A percentile compares a stretch with the other conserved stretches of the same genome.
phyloP scores from a whole-genome alignment of 2,329 filamentous ascomycete species.

The Curvularia sp. region DNA sequence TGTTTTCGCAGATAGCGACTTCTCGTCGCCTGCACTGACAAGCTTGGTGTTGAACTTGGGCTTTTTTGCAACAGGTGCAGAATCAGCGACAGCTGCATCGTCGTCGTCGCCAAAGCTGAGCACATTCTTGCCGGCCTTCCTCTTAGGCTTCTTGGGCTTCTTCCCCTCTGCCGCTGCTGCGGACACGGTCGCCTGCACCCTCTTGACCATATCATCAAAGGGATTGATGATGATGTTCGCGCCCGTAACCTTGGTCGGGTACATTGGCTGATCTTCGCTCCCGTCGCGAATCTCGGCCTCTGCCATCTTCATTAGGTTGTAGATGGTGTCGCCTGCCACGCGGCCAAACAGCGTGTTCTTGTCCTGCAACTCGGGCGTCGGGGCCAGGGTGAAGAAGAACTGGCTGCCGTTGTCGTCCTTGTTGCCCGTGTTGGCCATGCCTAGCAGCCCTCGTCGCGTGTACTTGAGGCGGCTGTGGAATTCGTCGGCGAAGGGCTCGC shows the following conservation, averaged over 20 bases:
- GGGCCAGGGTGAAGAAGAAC: slow-evolving; percentile 91
- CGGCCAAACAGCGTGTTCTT: slow-evolving; percentile 95
- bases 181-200: slow-evolving; percentile 63
- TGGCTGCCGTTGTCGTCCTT: slow-evolving; percentile 89
- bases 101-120: slow-evolving; percentile 77
- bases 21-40: slow-evolving; percentile 58
- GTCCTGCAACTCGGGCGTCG: slow-evolving; percentile 82
- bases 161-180: slow-evolving; percentile 57
- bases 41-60: slow-evolving; percentile 80
- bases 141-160: slow-evolving; percentile 64
- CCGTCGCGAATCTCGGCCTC: slow-evolving; percentile 81
- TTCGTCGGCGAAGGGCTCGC: slow-evolving; percentile 84
- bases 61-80: slow-evolving; percentile 71
- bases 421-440: slow-evolving; percentile 90
- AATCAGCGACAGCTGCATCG: slow-evolving; percentile 63
- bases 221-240: slow-evolving; percentile 82
- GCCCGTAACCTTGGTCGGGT: slow-evolving; percentile 78
- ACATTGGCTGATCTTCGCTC: slow-evolving; percentile 81
- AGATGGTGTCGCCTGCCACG: slow-evolving; percentile 92
- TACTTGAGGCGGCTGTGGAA: slow-evolving; percentile 92
- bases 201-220: slow-evolving; percentile 80
- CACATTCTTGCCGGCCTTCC: slow-evolving; percentile 77
- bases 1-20: slow-evolving; percentile 49
- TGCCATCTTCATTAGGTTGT: slow-evolving; percentile 92
- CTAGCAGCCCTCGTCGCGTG: slow-evolving; percentile 86